Percentiles rank a stretch among this genome's conserved stretches.
These are phyloP conservation scores for Fraxinus platypoda DNA, from an alignment of 305 asterid genomes.

Conservation along the genomic window DNA sequence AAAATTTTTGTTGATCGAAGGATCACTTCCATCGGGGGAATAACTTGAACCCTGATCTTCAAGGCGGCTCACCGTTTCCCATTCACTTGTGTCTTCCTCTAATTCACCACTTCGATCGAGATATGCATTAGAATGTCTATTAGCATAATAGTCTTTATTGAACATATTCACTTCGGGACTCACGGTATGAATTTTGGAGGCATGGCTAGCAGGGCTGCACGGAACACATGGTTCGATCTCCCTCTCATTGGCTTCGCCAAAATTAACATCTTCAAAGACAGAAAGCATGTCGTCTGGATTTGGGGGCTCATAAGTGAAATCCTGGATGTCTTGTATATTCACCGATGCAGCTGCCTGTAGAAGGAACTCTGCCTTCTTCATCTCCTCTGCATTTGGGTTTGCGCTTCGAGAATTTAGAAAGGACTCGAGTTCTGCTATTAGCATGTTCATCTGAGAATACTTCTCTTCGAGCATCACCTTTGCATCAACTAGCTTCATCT, in stretches of 20 bases:
- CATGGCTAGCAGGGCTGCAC: slow-evolving; percentile 56
- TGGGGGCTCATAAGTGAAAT: slow-evolving; percentile 75
- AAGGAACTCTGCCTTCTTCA: slow-evolving; percentile 59
- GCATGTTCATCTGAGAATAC: slow-evolving; percentile 63
- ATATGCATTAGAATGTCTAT: slow-evolving; percentile 41
- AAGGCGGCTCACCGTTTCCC: slow-evolving; percentile 94
- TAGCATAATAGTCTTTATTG: slow-evolving; percentile 30
- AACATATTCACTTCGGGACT: slow-evolving; percentile 48
- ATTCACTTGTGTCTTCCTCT: slow-evolving; percentile 86
- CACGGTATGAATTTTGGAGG: slow-evolving; percentile 50
- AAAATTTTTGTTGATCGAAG: slow-evolving; percentile 40
- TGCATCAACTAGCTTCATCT: slow-evolving; percentile 87
- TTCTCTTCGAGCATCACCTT: slow-evolving; percentile 87
- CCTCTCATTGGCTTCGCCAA: slow-evolving; percentile 48
- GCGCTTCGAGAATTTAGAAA: slow-evolving; percentile 43
- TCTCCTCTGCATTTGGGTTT: slow-evolving; percentile 43
- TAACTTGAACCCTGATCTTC: slow-evolving; percentile 82
- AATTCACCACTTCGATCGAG: slow-evolving; percentile 49
- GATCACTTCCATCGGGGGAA: slow-evolving; percentile 69
- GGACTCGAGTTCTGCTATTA: slow-evolving; percentile 54
- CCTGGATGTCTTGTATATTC: slow-evolving; percentile 63
- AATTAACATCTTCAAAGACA: slow-evolving; percentile 61
- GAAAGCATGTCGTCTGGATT: slow-evolving; percentile 74
- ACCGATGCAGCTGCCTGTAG: slow-evolving; percentile 56
- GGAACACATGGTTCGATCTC: slow-evolving; percentile 49